These are phyloP conservation scores for Fusarium liriodendri DNA, from an alignment of 2,329 filamentous ascomycete genomes.

Conservation along the genomic window DNA sequence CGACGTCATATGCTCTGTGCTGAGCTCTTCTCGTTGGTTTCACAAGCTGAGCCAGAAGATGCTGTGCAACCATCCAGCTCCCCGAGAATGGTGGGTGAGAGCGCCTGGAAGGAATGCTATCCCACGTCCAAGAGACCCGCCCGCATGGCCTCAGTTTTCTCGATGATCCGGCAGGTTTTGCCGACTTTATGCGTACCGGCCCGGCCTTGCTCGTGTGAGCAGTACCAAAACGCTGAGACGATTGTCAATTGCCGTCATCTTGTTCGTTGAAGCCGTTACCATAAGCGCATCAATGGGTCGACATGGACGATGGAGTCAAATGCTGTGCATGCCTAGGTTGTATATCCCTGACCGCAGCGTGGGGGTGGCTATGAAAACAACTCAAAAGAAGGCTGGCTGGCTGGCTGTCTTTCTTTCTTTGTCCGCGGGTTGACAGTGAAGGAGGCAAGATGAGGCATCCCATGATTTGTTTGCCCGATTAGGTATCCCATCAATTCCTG, in stretches of 20 bases:
- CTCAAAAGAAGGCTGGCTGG: neutral
- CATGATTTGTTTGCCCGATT: neutral
- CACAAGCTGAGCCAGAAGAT: conserved; percentile 10
- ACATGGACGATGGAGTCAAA: neutral
- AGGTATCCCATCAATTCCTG: neutral
- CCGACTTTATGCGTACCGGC: conserved; percentile 23
- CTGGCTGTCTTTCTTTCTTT: neutral
- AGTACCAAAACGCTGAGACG: neutral
- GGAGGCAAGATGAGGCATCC: neutral
- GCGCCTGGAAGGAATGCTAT: neutral
- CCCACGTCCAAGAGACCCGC: conserved; percentile 4
- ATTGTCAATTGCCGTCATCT: conserved; percentile 5
- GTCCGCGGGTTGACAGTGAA: neutral
- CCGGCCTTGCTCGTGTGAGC: conserved; percentile 10
- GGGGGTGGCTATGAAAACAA: conserved; percentile 2
- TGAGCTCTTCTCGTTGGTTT: neutral
- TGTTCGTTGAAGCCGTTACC: neutral
- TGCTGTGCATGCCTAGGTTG: neutral
- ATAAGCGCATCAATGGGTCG: neutral
- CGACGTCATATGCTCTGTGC: conserved; percentile 35
- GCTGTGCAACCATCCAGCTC: conserved; percentile 19
- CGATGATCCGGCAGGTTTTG: neutral
- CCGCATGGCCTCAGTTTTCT: neutral
- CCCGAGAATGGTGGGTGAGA: conserved; percentile 12
- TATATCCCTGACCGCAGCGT: neutral